Base-by-base conservation (phyloP, 2,329 filamentous ascomycete genomes). In the Colletotrichum shisoi region DNA sequence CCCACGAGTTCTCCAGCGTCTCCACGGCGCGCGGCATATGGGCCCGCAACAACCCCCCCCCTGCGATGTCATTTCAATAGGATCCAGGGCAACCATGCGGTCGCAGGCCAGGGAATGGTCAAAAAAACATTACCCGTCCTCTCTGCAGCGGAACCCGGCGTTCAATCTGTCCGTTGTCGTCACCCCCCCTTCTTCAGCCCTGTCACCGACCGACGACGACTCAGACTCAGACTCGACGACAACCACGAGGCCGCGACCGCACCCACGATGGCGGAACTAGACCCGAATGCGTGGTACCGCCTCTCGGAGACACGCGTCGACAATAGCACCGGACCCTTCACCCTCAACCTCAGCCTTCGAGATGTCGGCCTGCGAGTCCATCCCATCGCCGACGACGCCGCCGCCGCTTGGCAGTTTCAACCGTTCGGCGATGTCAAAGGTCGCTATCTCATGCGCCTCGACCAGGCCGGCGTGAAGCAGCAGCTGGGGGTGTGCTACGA, bases 251-350 rank as follows among this genome's bases (percentile, higher is more conserved):
- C 53, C 45, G 61, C 49, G 60, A 46, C 37, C 34, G 48, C 54
- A 51, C 12, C 51, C 53, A 67, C 63, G 45, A 67, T 64, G 61
- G 65, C 54, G 61, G 49, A 60, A 46, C 42, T 79, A 48, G 74
- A 79, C 71, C 54, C 73, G 31, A 78, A 79, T 59, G 73, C 68
- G 34, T 79, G 77, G 77, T 78, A 76, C 62, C 74, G 77, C 59
- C 45, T 79, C 19, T 74, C 72, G 21, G 76, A 79, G 63, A 71
- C 65, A 34, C 75, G 76, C 40, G 75, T 78, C 37, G 76, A 78
- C 66, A 69, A 70, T 24, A 71, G 72, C 49, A 67, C 69, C 24
- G 70, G 69, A 13, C 54, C 68, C 0, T 74, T 79, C 17, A 24
- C 44, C 3, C 57, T 61, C 60, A 72, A 70, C 49, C 71, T 73